Evolutionary conservation across 257 asterid species (phyloP), one percentile per base, ranked within the genome.

Genomic region (Plantago elongata): DNA sequence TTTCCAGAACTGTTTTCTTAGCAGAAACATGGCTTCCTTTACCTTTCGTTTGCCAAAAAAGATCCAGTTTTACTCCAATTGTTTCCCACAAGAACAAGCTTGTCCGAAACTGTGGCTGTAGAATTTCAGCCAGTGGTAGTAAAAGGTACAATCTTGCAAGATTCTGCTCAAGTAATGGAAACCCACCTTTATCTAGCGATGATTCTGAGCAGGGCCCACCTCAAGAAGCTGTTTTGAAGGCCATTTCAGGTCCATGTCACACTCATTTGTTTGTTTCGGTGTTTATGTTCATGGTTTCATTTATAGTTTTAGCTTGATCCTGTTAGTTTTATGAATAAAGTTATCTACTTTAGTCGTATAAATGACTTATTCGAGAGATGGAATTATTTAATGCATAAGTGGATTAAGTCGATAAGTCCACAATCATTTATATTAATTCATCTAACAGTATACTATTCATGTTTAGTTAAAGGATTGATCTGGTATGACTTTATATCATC

Each of bases 191-290:
- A 11, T 75, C 85, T 9, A 18, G 51, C 55, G 88, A 81, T 57
- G 94, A 82, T 72, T 63, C 78, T n/a, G 95, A 83, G 49, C 95
- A 74, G 65, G 86, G 74, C 11, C 98, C 95, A 9, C 96, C 98
- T 61, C 98, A 91, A 61, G 94, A 88, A 83, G 98, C 89, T 69
- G 92, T 91, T 69, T 74, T 91, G 64, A 91, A 88, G 81, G 98
- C 96, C 51, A 91, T 91, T 75, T 86, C 96, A 78, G 96, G 98
- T 83, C 14, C 10, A 0, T 59, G 38, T 67, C 29, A 45, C 4
- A 56, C 9, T 29, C 1, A 37, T 57, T 27, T 5, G 52, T 29
- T 44, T 11, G 15, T 45, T 13, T 50, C 14, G 4, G n/a, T 11
- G 45, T 10, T 54, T 29, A 9, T 22, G 46, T 37, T 43, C 13